Evolutionary conservation across 1,284 basidiomycete species (phyloP), one percentile per base, ranked within the genome.

Genomic region (Cerioporus squamosus): DNA sequence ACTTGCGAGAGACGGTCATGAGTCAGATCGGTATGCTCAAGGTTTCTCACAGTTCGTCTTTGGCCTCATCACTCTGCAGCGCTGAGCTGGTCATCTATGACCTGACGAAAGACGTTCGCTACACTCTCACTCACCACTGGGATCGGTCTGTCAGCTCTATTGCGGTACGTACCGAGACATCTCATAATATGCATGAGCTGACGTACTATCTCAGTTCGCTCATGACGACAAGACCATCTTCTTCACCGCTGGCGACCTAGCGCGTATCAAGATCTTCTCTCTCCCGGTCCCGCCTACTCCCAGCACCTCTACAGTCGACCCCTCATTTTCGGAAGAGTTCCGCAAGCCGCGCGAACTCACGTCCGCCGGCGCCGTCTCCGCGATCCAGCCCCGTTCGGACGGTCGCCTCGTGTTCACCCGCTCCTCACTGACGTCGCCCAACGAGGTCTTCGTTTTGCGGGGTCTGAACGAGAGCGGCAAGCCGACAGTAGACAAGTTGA

Each of bases 1-100:
- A 73, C 83, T 95, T 63, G 86, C 88, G 47, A 72, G 90, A 69
- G 94, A 97, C 68, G 95, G 94, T 1, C 91, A 95, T 68, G 95
- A 97, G 74, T 83, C 89, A 51, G 91, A 92, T 70, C 82, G 87
- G 89, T 85, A 61, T 31, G 72, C 63, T 12, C 15, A 12, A 23
- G n/a, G 3, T 8, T 50, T 24, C 5, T 26, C 29, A 22, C 14
- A n/a, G 33, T 39, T 24, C 14, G 10, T 45, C 29, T 60, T 5
- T 46, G 26, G 22, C 18, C 36, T 60, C 22, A 51, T n/a, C 15
- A n/a, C 38, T 10, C 9, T 42, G 5, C 59, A 90, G 89, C 58
- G 82, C 83, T 6, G 88, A 91, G 67, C 81, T 95, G 46, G 85
- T 94, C 49, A 82, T 95, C 14, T 92, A 89, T 66, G 91, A 93